Percentiles rank a stretch among this genome's conserved stretches.
These are phyloP conservation scores for Aspergillus udagawae DNA, from an alignment of 2,329 filamentous ascomycete species.

Conservation along the genomic window DNA sequence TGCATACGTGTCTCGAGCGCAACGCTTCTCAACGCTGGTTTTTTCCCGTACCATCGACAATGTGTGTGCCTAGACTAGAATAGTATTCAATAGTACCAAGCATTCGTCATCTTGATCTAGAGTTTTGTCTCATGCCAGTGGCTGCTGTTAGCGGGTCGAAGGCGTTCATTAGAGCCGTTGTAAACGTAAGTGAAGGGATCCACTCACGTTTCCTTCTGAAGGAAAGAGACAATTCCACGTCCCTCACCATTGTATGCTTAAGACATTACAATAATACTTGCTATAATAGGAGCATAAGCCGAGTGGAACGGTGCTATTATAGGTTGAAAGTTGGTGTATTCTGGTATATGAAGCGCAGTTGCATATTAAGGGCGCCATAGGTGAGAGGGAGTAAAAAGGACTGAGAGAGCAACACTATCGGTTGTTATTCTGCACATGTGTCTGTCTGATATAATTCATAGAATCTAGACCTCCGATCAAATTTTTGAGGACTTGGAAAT, in stretches of 20 bases:
- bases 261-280: too few relatives aligned
- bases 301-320: background rate
- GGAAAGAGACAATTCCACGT: background rate
- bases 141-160: background rate
- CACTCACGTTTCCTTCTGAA: background rate
- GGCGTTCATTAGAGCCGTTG: background rate
- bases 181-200: background rate
- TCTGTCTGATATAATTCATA: background rate
- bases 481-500: too few relatives aligned
- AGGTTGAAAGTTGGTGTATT: background rate
- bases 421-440: background rate
- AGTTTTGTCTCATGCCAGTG: background rate
- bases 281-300: background rate
- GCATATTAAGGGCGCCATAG: background rate
- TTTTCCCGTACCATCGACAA: background rate
- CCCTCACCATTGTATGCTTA: background rate
- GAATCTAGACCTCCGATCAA: background rate
- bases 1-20: background rate
- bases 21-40: background rate
- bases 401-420: background rate
- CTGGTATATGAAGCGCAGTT: background rate
- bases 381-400: background rate
- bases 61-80: background rate
- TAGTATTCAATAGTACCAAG: background rate
- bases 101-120: background rate